A percentile compares a stretch with the other conserved stretches of the same genome.
phyloP scores from a whole-genome alignment of 2,329 filamentous ascomycete genomes.

The Kalaharituber pfeilii region DNA sequence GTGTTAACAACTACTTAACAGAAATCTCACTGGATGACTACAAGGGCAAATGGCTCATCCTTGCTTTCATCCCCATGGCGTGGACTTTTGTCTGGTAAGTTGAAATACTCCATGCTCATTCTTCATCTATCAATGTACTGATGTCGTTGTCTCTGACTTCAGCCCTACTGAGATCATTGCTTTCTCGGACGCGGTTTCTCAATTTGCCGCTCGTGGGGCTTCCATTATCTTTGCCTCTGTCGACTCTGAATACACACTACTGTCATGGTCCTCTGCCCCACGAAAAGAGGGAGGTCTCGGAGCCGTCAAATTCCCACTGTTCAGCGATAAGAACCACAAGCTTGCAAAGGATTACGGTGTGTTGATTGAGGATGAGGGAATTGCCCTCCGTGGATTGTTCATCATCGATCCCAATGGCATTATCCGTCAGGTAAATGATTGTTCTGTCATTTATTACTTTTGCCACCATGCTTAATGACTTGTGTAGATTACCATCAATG shows the following conservation, averaged over 20 bases:
- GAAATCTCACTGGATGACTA: conserved; percentile 25
- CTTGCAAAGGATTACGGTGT: conserved; percentile 46
- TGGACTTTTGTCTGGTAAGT: conserved; percentile 46
- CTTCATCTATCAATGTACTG: not conserved
- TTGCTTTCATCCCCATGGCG: conserved; percentile 50
- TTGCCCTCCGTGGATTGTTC: conserved; percentile 46
- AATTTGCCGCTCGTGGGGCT: conserved; percentile 42
- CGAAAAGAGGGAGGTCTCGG: conserved; percentile 46
- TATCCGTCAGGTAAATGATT: conserved; percentile 32
- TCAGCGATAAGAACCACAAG: conserved; percentile 44
- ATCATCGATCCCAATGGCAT: conserved; percentile 47
- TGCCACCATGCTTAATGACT: conserved; percentile 1
- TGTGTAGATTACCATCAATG: conserved; percentile 44
- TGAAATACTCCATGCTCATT: not conserved
- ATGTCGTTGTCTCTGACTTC: not conserved
- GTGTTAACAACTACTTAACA: conserved; percentile 7
- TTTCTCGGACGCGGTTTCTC: conserved; percentile 43
- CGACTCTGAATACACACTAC: conserved; percentile 40
- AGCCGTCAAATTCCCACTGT: conserved; percentile 41
- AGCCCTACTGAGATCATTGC: conserved; percentile 37
- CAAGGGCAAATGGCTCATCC: conserved; percentile 41
- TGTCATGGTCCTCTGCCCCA: conserved; percentile 41
- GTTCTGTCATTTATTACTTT: not conserved
- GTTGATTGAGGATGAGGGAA: conserved; percentile 44
- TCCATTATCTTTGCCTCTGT: conserved; percentile 44